Evolutionary conservation across 1,284 basidiomycete species (phyloP), one percentile per base, ranked within the genome.

Genomic region (Rhodotorula mucilaginosa): DNA sequence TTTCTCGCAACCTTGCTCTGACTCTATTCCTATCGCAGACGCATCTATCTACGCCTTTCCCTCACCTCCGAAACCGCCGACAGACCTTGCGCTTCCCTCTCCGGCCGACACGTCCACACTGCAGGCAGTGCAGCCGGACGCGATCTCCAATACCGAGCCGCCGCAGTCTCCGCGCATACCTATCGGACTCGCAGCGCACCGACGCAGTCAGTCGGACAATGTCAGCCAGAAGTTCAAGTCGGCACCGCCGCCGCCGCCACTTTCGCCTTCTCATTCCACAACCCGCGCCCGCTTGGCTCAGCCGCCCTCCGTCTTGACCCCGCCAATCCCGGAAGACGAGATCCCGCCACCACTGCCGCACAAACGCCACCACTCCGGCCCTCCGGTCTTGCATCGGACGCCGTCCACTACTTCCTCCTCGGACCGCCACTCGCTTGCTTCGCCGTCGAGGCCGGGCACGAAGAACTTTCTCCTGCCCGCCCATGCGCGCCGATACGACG

Each of bases 1-100:
- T 15, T 4, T 12, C 18, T n/a, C n/a, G 5, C 23, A 16, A 29
- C 12, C 13, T 39, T 13, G 29, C 6, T 6, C 68, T 63, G 29
- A 58, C 49, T 5, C 8, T 34, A 16, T 21, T 10, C 16, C 44
- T 1, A 6, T 3, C 49, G n/a, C 64, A 71, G 70, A 66, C 49
- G 52, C 60, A 1, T 69, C 67, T 18, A 49, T 69, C 47, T 69
- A 71, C 57, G 57, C 64, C 0, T 68, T 71, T 61, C 70, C 72
- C 7, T 18, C 72, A 0, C 71, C 72, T 5, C 70, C 67, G 5
- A 34, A 51, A 18, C 46, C 13, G 56, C 60, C 18, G 54, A 60
- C 8, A 58, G 65, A 3, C 65, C 59, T 2, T 67, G 59, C 19
- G 51, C 65, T 12, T 67, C 54, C 52, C 61, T 67, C n/a, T 39